Conservation (phyloP, 129 eudicot genomes). For the Cynara cardunculus region DNA sequence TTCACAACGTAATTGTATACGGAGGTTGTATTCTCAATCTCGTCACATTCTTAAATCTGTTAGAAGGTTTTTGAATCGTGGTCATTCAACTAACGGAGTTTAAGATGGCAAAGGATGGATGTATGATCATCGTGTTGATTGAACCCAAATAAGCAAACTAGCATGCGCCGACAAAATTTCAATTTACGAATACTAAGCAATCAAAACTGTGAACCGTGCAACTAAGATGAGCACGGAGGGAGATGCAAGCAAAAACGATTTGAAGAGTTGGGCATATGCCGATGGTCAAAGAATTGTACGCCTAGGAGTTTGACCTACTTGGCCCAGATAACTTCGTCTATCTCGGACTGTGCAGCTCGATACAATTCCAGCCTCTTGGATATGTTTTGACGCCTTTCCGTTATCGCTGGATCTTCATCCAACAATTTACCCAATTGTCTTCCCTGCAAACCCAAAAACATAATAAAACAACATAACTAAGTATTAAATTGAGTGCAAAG, state of each 20-base stretch:
- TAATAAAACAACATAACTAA: background rate
- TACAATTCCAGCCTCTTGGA: conserved; percentile 83
- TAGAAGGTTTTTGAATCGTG: too few relatives aligned
- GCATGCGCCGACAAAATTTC: background rate
- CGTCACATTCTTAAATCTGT: too few relatives aligned
- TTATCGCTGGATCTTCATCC: conserved; percentile 91
- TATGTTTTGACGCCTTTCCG: conserved; percentile 73
- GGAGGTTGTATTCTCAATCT: too few relatives aligned
- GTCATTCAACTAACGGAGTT: background rate
- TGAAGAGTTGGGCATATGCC: background rate
- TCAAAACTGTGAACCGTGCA: background rate
- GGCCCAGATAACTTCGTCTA: conserved; percentile 85
- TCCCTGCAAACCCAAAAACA: conserved; percentile 40
- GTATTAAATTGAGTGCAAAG: background rate
- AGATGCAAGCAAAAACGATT: background rate
- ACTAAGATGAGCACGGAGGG: background rate
- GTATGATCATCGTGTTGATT: background rate
- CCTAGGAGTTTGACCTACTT: conserved; percentile 35
- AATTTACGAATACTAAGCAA: background rate
- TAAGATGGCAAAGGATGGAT: background rate
- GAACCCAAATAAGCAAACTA: background rate
- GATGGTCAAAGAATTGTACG: background rate
- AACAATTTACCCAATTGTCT: conserved; percentile 66
- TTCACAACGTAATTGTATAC: too few relatives aligned
- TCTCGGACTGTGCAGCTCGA: conserved; percentile 89